Base-by-base conservation (phyloP, 1,284 basidiomycete genomes). In the Stereum hirsutum region DNA sequence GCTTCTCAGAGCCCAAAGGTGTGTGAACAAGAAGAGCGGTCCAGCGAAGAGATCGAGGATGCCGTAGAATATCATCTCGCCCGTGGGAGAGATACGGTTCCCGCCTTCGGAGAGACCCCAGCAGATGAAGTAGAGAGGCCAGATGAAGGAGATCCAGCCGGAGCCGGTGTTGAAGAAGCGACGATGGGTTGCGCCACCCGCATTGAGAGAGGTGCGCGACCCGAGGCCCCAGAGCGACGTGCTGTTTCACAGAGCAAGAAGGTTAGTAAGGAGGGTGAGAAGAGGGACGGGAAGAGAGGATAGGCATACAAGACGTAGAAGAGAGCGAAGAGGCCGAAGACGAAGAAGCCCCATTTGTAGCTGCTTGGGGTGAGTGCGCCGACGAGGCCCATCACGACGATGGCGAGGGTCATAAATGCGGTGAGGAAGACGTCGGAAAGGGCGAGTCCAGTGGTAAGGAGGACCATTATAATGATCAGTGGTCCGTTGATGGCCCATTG, bases 401-500 rank as follows among this genome's bases (percentile, higher is more conserved):
- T 58, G 39, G 64, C 63, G 48, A 66, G 50, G 45, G 70, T 62
- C 52, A 74, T 71, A 57, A 78, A 78, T 45, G 72, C 54, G 24
- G 66, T 58, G 14, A 62, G 49, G 51, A 78, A 62, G 48, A 78
- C 66, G 45, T 72, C 67, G 19, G 66, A 65, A 5, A 74, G 58
- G 4, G 73, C 64, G 30, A 75, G 54, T 17, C 64, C 68, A 21
- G 74, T 72, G 23, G 66, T 59, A 32, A 76, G 58, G 14, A 74
- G 56, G 27, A 79, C 50, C 23, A 62, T 58, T 41, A 76, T 61
- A 2, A 79, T 59, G 7, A 79, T 55, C n/a, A 73, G 55, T 0
- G 78, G 78, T 2, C 69, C 72, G 37, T 71, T 75, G 61, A 76
- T 64, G 41, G 65, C 62, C 67, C 71, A 73, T 48, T 70, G 67